A percentile compares a stretch with the other conserved stretches of the same genome.
phyloP scores from a whole-genome alignment of 345 rosid species.

The Hirschfeldia incana region DNA sequence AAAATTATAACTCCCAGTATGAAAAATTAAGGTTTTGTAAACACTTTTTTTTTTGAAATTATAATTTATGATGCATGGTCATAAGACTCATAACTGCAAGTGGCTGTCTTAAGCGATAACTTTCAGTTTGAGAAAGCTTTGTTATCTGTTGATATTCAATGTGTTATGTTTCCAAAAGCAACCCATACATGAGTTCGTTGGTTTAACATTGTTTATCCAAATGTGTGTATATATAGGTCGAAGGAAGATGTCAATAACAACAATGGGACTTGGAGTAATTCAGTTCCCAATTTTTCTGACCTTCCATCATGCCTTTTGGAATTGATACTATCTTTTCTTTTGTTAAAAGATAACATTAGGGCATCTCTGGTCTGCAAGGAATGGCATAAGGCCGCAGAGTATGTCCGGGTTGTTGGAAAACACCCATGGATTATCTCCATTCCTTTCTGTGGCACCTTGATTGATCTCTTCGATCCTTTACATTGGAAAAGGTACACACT shows the following conservation, averaged over 20 bases:
- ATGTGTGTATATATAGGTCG: not conserved
- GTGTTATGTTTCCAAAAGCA: not conserved
- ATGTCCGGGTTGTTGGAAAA: constrained; percentile 52
- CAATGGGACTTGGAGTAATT: not conserved
- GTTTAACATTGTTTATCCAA: not conserved
- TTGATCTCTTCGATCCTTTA: constrained; percentile 56
- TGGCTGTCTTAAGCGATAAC: not conserved
- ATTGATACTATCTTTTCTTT: no score
- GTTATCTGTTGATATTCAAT: not conserved
- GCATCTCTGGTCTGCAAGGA: no score
- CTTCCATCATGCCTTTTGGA: no score
- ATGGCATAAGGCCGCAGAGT: no score
- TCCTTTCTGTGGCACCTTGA: constrained; percentile 45
- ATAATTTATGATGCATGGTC: not conserved
- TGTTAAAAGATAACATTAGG: no score
- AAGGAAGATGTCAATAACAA: not conserved
- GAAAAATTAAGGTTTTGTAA: not conserved
- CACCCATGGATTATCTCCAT: constrained; percentile 71
- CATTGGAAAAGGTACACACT: constrained; percentile 45
- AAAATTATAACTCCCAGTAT: not conserved
- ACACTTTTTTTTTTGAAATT: not conserved
- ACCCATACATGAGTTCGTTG: not conserved
- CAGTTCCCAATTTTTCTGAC: no score
- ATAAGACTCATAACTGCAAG: not conserved
- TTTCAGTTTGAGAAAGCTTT: not conserved